Evolutionary conservation across 371 early-diverging fungal genomes (phyloP).

Genomic region (Mucor velutinosus): DNA sequence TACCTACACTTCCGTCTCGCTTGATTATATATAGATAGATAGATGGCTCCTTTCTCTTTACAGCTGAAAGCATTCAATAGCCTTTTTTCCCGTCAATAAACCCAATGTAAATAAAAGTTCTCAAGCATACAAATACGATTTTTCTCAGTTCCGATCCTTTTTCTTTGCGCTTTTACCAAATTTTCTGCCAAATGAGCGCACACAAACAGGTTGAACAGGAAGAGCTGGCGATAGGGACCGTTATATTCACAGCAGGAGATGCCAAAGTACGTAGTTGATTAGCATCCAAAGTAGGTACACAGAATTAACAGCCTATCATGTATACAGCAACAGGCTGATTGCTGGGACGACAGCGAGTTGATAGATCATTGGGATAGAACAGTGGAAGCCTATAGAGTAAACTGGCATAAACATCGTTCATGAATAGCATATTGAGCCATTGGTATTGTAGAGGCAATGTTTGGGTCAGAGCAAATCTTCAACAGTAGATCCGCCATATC

Average conservation of each 20-base stretch:
- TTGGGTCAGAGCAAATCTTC: not conserved
- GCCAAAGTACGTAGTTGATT: not conserved
- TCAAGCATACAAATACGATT: no score
- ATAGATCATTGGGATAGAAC: conserved; percentile 34
- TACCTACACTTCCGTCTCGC: not conserved
- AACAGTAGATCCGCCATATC: conserved; percentile 1
- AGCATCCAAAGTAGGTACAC: not conserved
- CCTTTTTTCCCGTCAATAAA: no score
- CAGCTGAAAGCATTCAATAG: no score
- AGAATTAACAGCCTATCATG: not conserved
- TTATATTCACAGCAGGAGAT: conserved; percentile 19
- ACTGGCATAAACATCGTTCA: not conserved
- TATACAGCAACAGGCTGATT: conserved; percentile 13
- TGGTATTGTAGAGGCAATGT: not conserved
- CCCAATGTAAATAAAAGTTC: no score
- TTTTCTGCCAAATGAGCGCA: not conserved
- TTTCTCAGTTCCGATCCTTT: not conserved
- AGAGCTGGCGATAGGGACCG: conserved; percentile 12
- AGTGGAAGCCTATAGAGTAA: conserved; percentile 27
- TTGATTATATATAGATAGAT: not conserved
- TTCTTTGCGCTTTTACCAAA: not conserved
- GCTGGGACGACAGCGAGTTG: conserved; percentile 32
- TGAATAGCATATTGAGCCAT: not conserved
- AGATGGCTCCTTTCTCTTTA: not conserved
- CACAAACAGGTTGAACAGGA: not conserved